These are phyloP conservation scores for Phialemoniopsis sp. DNA, from an alignment of 2,329 filamentous ascomycete genomes.

Conservation along the genomic window DNA sequence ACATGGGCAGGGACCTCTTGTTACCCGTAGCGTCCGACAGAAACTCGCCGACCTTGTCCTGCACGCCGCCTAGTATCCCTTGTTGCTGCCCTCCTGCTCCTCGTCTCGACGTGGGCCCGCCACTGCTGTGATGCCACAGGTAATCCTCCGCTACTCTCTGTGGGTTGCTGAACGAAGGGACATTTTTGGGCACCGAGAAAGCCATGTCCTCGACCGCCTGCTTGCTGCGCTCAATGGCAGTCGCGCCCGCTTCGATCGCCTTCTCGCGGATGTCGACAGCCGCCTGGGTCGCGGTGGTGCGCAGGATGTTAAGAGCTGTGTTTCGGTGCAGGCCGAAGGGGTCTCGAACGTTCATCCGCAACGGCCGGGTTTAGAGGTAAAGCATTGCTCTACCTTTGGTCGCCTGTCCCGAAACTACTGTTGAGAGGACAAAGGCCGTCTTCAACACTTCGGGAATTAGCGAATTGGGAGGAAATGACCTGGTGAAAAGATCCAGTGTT, in stretches of 20 bases:
- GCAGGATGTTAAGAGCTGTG: constrained; percentile 38
- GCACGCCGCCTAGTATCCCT: constrained; percentile 46
- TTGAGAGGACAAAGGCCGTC: constrained; percentile 1
- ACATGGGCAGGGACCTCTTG: constrained; percentile 73
- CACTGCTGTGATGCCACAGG: constrained; percentile 43
- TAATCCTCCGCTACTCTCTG: constrained; percentile 63
- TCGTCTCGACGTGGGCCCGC: constrained; percentile 15
- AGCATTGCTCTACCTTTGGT: constrained; percentile 2
- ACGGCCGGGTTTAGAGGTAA: constrained; percentile 5
- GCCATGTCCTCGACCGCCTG: constrained; percentile 46
- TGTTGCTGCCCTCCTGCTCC: constrained; percentile 16
- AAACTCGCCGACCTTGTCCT: constrained; percentile 55
- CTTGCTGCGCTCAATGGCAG: constrained; percentile 39
- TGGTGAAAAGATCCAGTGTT: not conserved
- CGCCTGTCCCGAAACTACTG: constrained; percentile 8
- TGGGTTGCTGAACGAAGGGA: constrained; percentile 64
- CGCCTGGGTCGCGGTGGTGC: constrained; percentile 40
- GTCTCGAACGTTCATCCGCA: constrained; percentile 34
- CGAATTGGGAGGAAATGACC: not conserved
- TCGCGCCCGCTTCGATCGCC: constrained; percentile 43
- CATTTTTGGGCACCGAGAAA: constrained; percentile 64
- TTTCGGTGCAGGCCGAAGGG: constrained; percentile 33
- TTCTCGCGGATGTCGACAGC: constrained; percentile 38
- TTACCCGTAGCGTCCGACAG: constrained; percentile 51
- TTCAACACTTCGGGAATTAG: not conserved